Base-by-base conservation (phyloP, 495 filamentous ascomycete species). In the Neurospora sp. region DNA sequence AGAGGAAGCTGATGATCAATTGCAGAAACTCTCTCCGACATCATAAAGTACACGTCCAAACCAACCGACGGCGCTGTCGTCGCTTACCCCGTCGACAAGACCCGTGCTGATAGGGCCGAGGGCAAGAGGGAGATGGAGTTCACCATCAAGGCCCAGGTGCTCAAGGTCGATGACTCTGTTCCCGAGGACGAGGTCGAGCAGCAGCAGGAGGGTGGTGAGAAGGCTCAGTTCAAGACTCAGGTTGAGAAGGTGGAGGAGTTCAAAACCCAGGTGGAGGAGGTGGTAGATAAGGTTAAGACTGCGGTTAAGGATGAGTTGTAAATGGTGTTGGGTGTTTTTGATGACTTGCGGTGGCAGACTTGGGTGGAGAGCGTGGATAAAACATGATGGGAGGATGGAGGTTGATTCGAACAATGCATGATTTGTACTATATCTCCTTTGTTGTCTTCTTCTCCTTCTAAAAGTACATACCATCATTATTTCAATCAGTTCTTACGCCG, bases 51-150 rank as follows among this genome's bases (percentile, higher is more conserved):
- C 77, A 77, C 70, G 39, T 31, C 72, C 43, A 71, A 77, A 59
- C 73, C 73, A 4, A 69, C 59, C 37, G 76, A 83, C 37, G 79
- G 77, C 48, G 74, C 43, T 28, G 80, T 83, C n/a, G 72, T 82
- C 8, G 80, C 76, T 5, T 83, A 79, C 73, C 78, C 80, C 3
- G 69, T 76, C 71, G 31, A 76, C 21, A 75, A 78, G 74, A 77
- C 75, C 43, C 59, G 40, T 42, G 77, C 80, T n/a, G 70, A 75
- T 21, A 28, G 76, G 34, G 21, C 24, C 1, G 15, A 54, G 15
- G 69, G 48, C 62, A 31, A 76, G 72, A 73, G 81, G 13, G 77
- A 76, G 1, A 78, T 80, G 7, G 76, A 79, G 75, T 79, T 82
- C 42, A 76, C 75, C 0, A 72, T 82, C 69, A 77, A 74, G 74